Base-by-base conservation (phyloP, 2,329 filamentous ascomycete genomes). In the Aspergillus tubingensis region DNA sequence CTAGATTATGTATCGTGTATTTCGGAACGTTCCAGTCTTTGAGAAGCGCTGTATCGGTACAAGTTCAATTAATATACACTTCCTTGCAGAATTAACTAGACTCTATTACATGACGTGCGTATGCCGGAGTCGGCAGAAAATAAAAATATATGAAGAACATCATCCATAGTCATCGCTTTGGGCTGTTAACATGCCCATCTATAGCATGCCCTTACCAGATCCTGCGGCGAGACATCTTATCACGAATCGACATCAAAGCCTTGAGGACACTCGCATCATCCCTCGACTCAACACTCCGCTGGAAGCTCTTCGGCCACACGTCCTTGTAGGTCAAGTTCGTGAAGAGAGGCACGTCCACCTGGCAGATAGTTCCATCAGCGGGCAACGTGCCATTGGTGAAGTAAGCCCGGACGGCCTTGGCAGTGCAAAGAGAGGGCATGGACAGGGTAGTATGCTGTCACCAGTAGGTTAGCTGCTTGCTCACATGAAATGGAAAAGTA, bases 341-440 rank as follows among this genome's bases (percentile, higher is more conserved):
- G 41, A 44, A 44, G 1, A 55, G 53, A 23, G 53, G 53, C 23
- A 55, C 53, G 15, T 55, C 53, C 3, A 25, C 17, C 27, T 55
- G 17, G 6, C 56, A 58, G 32, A 58, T 36, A 11, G 47, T 58
- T 17, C 56, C 56, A 3, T 21, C 11, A 1, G 32, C 47, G 6
- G 57, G 57, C 36, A 59, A 44, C 0, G 44, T 59, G n/a, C 52
- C 57, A 44, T 59, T 27, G 10, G 7, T n/a, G 19, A 59, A 59
- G 49, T 56, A 59, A 27, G 51, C 52, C 32, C 32, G 30, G 17
- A 55, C n/a, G 5, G 32, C 36, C 51, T 54, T 55, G 11, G 53
- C 53, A 3, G 38, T 55, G 13, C 53, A 55, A 36, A 55, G 53
- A 36, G 38, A 44, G 2, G 53, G 53, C 41, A 55, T 47, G 11